phyloP scores from a whole-genome alignment of 1,284 basidiomycete species.

The Pseudozyma pruni region DNA sequence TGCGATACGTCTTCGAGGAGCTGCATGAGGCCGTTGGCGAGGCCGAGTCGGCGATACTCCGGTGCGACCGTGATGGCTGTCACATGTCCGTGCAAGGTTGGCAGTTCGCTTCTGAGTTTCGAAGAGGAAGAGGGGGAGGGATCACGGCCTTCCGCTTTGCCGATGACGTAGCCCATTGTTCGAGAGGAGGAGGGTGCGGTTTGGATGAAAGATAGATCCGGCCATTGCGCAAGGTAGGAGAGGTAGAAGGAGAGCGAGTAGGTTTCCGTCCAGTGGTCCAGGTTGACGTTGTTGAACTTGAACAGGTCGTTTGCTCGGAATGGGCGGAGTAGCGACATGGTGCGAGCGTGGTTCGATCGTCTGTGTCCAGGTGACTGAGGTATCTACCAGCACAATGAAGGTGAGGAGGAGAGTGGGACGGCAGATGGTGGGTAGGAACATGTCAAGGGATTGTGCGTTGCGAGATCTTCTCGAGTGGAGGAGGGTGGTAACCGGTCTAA shows the following conservation, averaged over 20 bases:
- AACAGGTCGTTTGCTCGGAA: constrained; percentile 88
- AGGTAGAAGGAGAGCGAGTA: constrained; percentile 88
- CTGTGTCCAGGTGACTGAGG: constrained; percentile 3
- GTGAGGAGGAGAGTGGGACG: too few species aligned
- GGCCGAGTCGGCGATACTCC: constrained; percentile 83
- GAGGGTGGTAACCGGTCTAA: too few species aligned
- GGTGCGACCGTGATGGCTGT: constrained; percentile 91
- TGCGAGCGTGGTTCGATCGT: constrained; percentile 50
- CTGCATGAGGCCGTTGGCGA: constrained; percentile 83
- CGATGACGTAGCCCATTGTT: constrained; percentile 60
- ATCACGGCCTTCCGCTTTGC: constrained; percentile 62
- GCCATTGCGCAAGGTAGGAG: constrained; percentile 86
- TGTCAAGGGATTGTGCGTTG: too few species aligned
- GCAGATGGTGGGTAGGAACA: too few species aligned
- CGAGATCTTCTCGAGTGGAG: too few species aligned
- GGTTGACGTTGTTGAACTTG: constrained; percentile 90
- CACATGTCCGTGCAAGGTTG: constrained; percentile 73
- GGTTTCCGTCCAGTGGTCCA: constrained; percentile 94
- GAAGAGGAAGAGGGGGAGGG: constrained; percentile 3
- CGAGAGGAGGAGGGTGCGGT: constrained; percentile 72
- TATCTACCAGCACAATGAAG: too few species aligned
- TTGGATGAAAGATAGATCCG: constrained; percentile 84
- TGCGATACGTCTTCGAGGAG: constrained; percentile 84
- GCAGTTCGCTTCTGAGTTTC: constrained; percentile 4
- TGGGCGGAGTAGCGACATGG: constrained; percentile 83